These are phyloP conservation scores for Spencermartinsiella ligniputridi DNA, from an alignment of 1,139 yeast species.

Conservation along the genomic window DNA sequence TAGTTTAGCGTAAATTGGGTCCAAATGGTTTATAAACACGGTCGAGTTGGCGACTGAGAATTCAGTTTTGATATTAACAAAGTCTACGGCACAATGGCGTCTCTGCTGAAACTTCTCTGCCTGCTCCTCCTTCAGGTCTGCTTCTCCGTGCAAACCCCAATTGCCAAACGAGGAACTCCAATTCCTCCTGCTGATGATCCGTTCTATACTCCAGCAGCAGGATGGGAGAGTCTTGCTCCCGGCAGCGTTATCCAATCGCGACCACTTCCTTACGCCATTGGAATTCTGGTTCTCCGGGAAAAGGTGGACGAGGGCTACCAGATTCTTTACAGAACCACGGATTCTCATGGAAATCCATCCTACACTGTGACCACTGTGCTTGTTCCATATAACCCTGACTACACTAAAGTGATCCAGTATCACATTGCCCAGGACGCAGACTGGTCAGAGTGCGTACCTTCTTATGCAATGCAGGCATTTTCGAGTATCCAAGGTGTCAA, in stretches of 20 bases:
- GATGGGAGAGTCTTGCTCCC: conserved; percentile 1
- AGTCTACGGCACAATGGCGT: too few species aligned
- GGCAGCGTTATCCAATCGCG: not conserved
- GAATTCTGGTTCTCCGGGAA: not conserved
- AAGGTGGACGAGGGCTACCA: conserved; percentile 19
- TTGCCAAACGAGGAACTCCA: not conserved
- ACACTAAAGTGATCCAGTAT: conserved; percentile 22
- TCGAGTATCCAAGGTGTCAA: too few species aligned
- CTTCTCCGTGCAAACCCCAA: not conserved
- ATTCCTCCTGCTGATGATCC: conserved; percentile 2
- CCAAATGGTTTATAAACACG: too few species aligned
- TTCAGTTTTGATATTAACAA: too few species aligned
- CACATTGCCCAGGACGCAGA: conserved; percentile 30
- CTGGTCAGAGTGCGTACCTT: conserved; percentile 27
- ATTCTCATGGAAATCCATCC: conserved; percentile 18
- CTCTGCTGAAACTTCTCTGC: not conserved
- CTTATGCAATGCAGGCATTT: conserved; percentile 24
- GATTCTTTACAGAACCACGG: conserved; percentile 21
- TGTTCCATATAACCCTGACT: conserved; percentile 21
- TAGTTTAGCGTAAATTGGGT: too few species aligned
- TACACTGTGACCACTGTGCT: conserved; percentile 28
- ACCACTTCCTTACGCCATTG: not conserved
- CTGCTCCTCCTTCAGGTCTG: not conserved
- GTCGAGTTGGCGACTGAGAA: too few species aligned
- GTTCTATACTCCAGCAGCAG: not conserved